Base-by-base conservation (phyloP, 176 grass and related monocot genomes). In the Paspalum vaginatum region DNA sequence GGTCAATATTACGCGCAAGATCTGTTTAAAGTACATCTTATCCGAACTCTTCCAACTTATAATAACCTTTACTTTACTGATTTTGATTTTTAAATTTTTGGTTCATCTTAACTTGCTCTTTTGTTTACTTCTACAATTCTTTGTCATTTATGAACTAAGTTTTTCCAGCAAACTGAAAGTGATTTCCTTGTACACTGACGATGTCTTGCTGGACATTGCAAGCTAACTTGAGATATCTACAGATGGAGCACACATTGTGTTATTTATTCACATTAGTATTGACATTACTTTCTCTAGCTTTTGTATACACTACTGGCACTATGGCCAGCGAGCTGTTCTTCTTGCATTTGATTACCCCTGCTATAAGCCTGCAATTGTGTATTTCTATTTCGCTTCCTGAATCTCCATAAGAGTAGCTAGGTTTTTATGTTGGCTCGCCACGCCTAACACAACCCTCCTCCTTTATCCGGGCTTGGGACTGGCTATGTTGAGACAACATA, bases 191-290 rank as follows among this genome's bases (percentile, higher is more conserved):
- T 59, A 27, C 10, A 14, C 13, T 61, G 57, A 10, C 11, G 2
- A 26, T 60, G 22, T 6, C 41, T 11, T 68, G 12, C 66, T 68
- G 50, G 15, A 44, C 66, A 24, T 67, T 80, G 38, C 20, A 79
- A 44, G 44, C 25, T 45, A 50, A 52, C 55, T 67, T 68, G 62
- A 68, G 15, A 32, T 77, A 46, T 27, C 74, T 57, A 15, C 63
- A 54, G 41, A 16, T 5, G 18, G 41, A 55, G 5, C 12, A n/a
- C 32, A 17, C 48, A 67, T 17, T 22, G 44, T 18, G 24, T 7
- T 61, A 32, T 61, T 5, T 61, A 12, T 27, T 61, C 22, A 27
- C 58, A 14, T 27, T 22, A 6, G 14, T 61, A 27, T 7, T 10
- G 50, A 20, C 27, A 45, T 20, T 41, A 9, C 7, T 46, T 27